These are phyloP conservation scores for Penicillium waksmanii DNA, from an alignment of 495 filamentous ascomycete species.

Conservation along the genomic window DNA sequence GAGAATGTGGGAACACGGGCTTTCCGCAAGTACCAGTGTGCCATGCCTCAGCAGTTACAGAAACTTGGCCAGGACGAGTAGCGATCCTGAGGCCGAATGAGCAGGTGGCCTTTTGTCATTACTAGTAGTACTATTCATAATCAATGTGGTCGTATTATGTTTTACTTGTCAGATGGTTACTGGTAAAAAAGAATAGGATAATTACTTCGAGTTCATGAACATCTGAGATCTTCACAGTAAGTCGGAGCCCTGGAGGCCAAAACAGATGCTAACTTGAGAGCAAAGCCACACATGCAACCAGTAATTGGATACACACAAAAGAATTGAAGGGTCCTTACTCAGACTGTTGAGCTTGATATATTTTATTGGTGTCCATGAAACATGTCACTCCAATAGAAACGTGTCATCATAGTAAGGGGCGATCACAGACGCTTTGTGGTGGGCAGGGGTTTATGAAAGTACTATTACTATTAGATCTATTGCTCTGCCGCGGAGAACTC, in stretches of 20 bases:
- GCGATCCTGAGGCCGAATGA: not conserved
- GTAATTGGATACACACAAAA: no score
- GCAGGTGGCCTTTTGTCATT: not conserved
- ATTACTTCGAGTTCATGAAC: no score
- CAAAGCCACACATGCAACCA: no score
- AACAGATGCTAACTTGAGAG: no score
- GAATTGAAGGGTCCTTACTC: constrained; percentile 21
- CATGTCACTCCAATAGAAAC: constrained; percentile 34
- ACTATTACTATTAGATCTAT: not conserved
- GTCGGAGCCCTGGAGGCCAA: no score
- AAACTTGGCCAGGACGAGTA: constrained; percentile 1
- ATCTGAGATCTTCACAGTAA: no score
- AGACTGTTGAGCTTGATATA: constrained; percentile 45
- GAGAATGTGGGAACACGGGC: constrained; percentile 8
- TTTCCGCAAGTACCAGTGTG: constrained; percentile 18
- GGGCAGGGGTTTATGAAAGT: not conserved
- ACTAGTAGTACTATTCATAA: no score
- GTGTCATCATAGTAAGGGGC: constrained; percentile 35
- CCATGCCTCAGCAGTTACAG: constrained; percentile 1
- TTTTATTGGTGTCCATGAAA: constrained; percentile 32
- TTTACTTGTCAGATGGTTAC: no score
- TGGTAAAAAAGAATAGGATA: no score
- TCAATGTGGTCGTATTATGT: no score
- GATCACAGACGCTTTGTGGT: not conserved
- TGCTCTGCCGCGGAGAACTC: not conserved